A percentile compares a stretch with the other conserved stretches of the same genome.
phyloP scores from a whole-genome alignment of 2,329 filamentous ascomycete genomes.

The Hypoxylon sp. region DNA sequence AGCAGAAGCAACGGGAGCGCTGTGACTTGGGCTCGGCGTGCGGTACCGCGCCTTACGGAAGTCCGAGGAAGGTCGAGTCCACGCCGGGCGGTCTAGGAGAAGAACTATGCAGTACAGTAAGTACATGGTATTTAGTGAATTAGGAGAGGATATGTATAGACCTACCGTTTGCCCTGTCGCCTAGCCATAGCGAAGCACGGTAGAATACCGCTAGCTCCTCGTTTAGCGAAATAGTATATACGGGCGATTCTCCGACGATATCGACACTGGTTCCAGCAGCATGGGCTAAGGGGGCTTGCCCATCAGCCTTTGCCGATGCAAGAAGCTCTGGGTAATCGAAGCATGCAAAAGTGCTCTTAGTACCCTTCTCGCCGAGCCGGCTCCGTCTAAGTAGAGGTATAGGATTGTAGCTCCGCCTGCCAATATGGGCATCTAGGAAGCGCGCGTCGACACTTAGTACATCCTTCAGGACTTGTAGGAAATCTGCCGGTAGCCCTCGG shows the following conservation, averaged over 20 bases:
- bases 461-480: conserved; percentile 46
- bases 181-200: conserved; percentile 56
- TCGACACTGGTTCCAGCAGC: conserved; percentile 10
- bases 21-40: not conserved
- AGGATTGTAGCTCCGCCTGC: conserved; percentile 49
- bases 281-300: not conserved
- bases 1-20: not conserved
- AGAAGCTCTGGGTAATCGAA: conserved; percentile 55
- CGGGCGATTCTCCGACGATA: conserved; percentile 39
- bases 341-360: conserved; percentile 33
- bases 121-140: not conserved
- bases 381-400: conserved; percentile 30
- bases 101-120: conserved; percentile 47
- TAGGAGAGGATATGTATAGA: not conserved
- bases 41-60: conserved; percentile 44
- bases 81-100: conserved; percentile 52
- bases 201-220: conserved; percentile 53
- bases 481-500: conserved; percentile 45
- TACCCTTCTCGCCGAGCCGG: not conserved
- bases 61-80: conserved; percentile 40
- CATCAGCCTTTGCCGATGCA: conserved; percentile 2
- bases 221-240: conserved; percentile 39
- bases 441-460: conserved; percentile 50
- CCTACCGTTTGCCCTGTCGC: conserved; percentile 46
- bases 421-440: conserved; percentile 54